Evolutionary conservation across 805 yeast genomes (phyloP).

Genomic region (Yarrowia porcina): DNA sequence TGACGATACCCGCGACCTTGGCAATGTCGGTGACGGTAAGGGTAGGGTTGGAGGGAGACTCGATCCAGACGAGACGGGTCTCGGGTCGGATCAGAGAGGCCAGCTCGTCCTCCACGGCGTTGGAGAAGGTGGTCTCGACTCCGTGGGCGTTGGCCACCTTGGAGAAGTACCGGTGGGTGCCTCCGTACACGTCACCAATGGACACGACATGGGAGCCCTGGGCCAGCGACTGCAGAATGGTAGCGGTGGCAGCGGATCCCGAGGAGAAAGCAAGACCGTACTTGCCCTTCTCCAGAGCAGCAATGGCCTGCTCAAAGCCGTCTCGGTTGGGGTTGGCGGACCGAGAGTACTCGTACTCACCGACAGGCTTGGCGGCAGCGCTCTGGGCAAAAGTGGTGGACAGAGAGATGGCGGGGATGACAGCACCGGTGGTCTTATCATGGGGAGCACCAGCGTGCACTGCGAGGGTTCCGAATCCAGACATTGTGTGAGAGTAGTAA

Average conservation of each 20-base stretch:
- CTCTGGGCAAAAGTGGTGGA: constrained; percentile 83
- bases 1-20: constrained; percentile 55
- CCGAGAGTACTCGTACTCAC: constrained; percentile 78
- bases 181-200: constrained; percentile 86
- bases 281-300: constrained; percentile 72
- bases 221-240: constrained; percentile 68
- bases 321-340: constrained; percentile 85
- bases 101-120: constrained; percentile 59
- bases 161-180: constrained; percentile 87
- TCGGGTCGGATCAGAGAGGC: constrained; percentile 53
- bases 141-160: constrained; percentile 80
- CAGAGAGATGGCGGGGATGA: constrained; percentile 76
- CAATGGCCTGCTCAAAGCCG: constrained; percentile 73
- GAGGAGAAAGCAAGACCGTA: constrained; percentile 68
- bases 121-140: constrained; percentile 63
- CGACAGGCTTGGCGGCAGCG: constrained; percentile 73
- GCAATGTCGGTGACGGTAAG: constrained; percentile 72
- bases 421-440: constrained; percentile 78
- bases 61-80: constrained; percentile 81
- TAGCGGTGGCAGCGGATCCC: constrained; percentile 84
- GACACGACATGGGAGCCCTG: constrained; percentile 71
- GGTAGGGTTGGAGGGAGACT: constrained; percentile 87
- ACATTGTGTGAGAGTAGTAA: constrained; percentile 24
- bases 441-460: constrained; percentile 77
- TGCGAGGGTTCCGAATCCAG: constrained; percentile 68